phyloP scores from a whole-genome alignment of 345 rosid species.

The Jatropha curcas region DNA sequence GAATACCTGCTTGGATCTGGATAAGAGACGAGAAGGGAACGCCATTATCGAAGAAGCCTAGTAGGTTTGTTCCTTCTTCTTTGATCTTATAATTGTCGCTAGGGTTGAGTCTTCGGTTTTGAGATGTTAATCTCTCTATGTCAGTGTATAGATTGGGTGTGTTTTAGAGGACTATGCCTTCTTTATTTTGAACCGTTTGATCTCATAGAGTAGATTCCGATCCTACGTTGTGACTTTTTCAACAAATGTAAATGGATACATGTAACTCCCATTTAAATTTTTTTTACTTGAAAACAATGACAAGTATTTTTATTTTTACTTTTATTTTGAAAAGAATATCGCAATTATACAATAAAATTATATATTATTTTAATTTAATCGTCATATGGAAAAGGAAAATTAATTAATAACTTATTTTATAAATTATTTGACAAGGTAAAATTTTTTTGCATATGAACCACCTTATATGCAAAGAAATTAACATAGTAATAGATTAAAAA shows the following conservation, averaged over 20 bases:
- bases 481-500: no score
- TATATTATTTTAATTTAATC: no score
- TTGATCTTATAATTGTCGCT: neutral
- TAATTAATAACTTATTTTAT: no score
- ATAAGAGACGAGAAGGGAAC: constrained; percentile 60
- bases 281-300: neutral
- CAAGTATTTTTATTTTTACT: no score
- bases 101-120: constrained; percentile 3
- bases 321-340: no score
- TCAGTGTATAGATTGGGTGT: neutral
- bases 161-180: neutral
- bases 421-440: no score
- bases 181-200: constrained; percentile 12
- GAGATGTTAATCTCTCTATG: neutral
- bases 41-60: constrained; percentile 49
- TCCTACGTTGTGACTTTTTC: neutral
- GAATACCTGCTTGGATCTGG: constrained; percentile 80
- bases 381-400: no score
- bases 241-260: neutral
- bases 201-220: neutral
- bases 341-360: no score
- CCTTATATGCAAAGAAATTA: no score
- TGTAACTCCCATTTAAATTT: no score
- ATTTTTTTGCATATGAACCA: no score
- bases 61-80: constrained; percentile 1